Evolutionary conservation across 1,284 basidiomycete species (phyloP).

Genomic region (Malassezia furfur): DNA sequence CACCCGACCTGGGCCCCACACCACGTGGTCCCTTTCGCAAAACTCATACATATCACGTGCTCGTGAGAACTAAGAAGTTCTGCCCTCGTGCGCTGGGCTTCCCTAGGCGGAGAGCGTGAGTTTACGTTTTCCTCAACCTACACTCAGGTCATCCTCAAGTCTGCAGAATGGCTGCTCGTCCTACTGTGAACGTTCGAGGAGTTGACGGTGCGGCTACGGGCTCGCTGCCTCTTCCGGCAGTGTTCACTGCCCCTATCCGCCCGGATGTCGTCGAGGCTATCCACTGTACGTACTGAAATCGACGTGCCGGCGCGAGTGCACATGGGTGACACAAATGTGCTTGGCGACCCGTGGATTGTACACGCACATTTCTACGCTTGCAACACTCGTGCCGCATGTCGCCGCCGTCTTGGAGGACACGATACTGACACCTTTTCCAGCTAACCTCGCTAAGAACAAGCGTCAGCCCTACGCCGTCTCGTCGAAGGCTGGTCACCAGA

Average conservation of each 20-base stretch:
- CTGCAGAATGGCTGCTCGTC: conserved; percentile 18
- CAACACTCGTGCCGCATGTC: not conserved
- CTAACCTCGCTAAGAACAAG: conserved; percentile 98
- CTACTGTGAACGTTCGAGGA: conserved; percentile 46
- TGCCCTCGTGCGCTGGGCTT: not conserved
- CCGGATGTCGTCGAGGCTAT: conserved; percentile 96
- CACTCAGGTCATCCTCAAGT: conserved; percentile 15
- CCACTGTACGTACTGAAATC: conserved; percentile 66
- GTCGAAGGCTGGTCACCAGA: conserved; percentile 98
- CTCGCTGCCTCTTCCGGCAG: conserved; percentile 87
- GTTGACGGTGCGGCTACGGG: conserved; percentile 59
- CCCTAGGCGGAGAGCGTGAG: not conserved
- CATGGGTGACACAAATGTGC: too few species aligned
- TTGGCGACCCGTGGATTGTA: too few species aligned
- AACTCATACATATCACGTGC: conserved; percentile 18
- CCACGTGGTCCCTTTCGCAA: not conserved
- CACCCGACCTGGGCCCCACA: not conserved
- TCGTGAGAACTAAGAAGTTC: conserved; percentile 17
- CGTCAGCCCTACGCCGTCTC: conserved; percentile 94
- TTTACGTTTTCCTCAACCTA: conserved; percentile 17
- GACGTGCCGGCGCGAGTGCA: not conserved
- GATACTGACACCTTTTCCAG: conserved; percentile 51
- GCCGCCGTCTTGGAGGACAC: not conserved
- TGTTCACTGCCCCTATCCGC: conserved; percentile 95
- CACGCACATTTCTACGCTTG: not conserved